Evolutionary conservation across 116 monocot genomes (phyloP).

Genomic region (Iris pallida): DNA sequence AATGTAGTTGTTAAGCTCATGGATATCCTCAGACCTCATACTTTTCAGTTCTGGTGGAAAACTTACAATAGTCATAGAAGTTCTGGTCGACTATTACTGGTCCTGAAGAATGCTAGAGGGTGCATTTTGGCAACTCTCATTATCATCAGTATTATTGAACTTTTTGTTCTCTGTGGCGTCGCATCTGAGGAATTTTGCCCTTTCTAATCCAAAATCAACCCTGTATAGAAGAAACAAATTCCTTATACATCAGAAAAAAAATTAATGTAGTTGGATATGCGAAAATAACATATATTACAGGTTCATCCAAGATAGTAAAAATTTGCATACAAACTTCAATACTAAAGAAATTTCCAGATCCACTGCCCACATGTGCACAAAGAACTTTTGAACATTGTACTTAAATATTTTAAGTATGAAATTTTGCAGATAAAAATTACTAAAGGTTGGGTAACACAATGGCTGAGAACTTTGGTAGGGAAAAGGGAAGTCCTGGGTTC

Average conservation of each 20-base stretch:
- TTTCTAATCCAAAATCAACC: slow-evolving; percentile 75
- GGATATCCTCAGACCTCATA: slow-evolving; percentile 57
- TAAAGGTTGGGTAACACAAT: too few relatives aligned
- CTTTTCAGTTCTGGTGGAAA: slow-evolving; percentile 71
- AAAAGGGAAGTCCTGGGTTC: too few relatives aligned
- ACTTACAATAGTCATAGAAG: slow-evolving; percentile 58
- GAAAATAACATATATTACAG: too few relatives aligned
- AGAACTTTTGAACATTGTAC: too few relatives aligned
- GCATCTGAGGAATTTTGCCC: slow-evolving; percentile 69
- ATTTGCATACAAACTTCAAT: too few relatives aligned
- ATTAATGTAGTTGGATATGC: neutral
- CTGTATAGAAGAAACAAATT: slow-evolving; percentile 36
- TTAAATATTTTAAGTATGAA: too few relatives aligned
- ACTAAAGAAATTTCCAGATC: too few relatives aligned
- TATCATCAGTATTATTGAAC: slow-evolving; percentile 58
- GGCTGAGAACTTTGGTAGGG: too few relatives aligned
- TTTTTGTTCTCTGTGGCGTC: slow-evolving; percentile 41
- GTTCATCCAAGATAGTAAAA: too few relatives aligned
- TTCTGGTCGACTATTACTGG: slow-evolving; percentile 61
- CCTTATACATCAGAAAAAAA: slow-evolving; percentile 8
- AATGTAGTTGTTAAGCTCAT: slow-evolving; percentile 24
- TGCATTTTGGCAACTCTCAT: slow-evolving; percentile 52
- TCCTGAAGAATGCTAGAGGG: slow-evolving; percentile 57
- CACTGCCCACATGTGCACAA: too few relatives aligned
- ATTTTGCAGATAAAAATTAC: too few relatives aligned